Evolutionary conservation across 352 stramenopile genomes (phyloP).

Genomic region (Globisporangium sylvaticum): DNA sequence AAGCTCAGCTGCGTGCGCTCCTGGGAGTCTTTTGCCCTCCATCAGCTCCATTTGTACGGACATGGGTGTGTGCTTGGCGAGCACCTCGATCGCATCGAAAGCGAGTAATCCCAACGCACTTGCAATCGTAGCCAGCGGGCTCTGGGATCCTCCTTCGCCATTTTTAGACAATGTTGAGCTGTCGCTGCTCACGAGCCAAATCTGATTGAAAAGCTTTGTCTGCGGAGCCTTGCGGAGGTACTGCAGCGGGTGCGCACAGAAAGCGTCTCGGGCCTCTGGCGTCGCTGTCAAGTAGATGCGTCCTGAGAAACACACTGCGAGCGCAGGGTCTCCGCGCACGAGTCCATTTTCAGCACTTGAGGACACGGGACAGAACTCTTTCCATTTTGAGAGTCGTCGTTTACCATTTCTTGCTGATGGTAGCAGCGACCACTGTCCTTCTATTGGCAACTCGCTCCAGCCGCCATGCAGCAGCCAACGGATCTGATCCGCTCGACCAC

Average conservation of each 20-base stretch:
- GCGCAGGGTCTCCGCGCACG: conserved; percentile 33
- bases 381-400: conserved; percentile 46
- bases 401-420: not conserved
- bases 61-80: conserved; percentile 27
- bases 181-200: conserved; percentile 40
- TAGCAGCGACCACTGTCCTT: conserved; percentile 3
- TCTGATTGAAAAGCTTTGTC: conserved; percentile 12
- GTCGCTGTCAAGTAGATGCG: conserved; percentile 57
- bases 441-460: conserved; percentile 31
- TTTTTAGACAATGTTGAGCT: conserved; percentile 10
- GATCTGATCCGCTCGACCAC: conserved; percentile 42
- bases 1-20: conserved; percentile 20
- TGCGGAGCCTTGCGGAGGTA: conserved; percentile 35
- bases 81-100: conserved; percentile 25
- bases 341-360: conserved; percentile 24
- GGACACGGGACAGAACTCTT: conserved; percentile 57
- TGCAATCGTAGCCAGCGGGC: not conserved
- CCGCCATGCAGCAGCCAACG: conserved; percentile 62
- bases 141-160: not conserved
- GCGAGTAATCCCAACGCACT: conserved; percentile 15
- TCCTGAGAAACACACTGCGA: conserved; percentile 37
- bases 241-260: conserved; percentile 42
- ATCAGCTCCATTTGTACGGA: conserved; percentile 37
- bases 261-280: conserved; percentile 23
- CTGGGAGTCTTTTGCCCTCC: conserved; percentile 28